A percentile compares a stretch with the other conserved stretches of the same genome.
Evolutionary conservation across 768 basidiomycete genomes (phyloP).

Genomic region (Coprinopsis strossmayeri): DNA sequence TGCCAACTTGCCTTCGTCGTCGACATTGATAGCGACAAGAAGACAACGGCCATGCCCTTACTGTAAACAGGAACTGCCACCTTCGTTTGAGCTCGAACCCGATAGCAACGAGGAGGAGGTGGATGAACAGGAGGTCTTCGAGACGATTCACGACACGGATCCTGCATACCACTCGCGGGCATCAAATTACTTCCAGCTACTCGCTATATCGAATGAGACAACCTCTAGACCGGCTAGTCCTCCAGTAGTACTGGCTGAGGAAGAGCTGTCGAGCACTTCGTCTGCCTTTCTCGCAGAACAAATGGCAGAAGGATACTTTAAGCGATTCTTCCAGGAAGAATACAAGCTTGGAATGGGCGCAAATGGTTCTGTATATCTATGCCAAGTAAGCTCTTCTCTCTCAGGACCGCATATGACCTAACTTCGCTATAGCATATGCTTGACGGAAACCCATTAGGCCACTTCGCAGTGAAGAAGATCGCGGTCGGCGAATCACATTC

Average conservation of each 20-base stretch:
- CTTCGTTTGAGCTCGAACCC: constrained; percentile 29
- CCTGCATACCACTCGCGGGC: constrained; percentile 47
- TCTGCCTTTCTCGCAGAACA: constrained; percentile 56
- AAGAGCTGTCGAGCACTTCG: constrained; percentile 9
- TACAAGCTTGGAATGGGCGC: constrained; percentile 91
- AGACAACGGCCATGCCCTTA: constrained; percentile 52
- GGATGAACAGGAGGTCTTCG: constrained; percentile 19
- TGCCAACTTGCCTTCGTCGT: constrained; percentile 16
- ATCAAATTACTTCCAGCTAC: constrained; percentile 75
- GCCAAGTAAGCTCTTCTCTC: constrained; percentile 48
- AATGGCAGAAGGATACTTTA: constrained; percentile 91
- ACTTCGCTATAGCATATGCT: constrained; percentile 59
- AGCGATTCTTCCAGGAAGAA: constrained; percentile 89
- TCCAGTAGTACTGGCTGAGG: constrained; percentile 16
- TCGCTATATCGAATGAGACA: constrained; percentile 66
- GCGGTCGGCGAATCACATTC: constrained; percentile 88
- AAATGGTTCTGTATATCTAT: constrained; percentile 85
- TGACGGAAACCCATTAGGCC: constrained; percentile 82
- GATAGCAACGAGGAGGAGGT: constrained; percentile 11
- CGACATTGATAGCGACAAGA: constrained; percentile 16
- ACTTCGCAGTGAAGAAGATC: constrained; percentile 95
- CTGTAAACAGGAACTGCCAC: constrained; percentile 57
- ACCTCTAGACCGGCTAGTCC: constrained; percentile 49
- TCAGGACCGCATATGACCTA: not conserved
- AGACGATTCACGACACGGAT: constrained; percentile 27